Evolutionary conservation across 164 flowering plant species (phyloP).

Genomic region (Magnolia changhungtana): DNA sequence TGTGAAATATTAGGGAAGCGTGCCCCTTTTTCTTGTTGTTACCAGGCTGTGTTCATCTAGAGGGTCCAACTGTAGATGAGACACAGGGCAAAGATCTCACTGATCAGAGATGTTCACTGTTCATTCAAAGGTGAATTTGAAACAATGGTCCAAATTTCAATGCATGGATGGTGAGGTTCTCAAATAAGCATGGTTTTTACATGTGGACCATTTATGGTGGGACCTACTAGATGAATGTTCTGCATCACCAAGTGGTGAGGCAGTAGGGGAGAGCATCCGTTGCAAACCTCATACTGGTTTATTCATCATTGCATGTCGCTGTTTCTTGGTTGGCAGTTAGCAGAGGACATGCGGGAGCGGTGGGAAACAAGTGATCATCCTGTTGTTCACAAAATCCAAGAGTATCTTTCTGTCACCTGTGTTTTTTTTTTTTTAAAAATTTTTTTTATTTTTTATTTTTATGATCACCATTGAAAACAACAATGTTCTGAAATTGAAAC

Average conservation of each 20-base stretch:
- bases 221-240: not conserved
- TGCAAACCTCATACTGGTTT: no score
- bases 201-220: no score
- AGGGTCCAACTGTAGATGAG: not conserved
- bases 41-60: not conserved
- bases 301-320: not conserved
- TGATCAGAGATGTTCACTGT: no score
- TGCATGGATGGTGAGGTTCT: not conserved
- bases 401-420: constrained; percentile 35
- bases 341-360: constrained; percentile 82
- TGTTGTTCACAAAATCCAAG: constrained; percentile 94
- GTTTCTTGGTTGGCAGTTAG: constrained; percentile 50
- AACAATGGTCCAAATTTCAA: no score
- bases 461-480: no score
- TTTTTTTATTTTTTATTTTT: not conserved
- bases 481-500: no score
- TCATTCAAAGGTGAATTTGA: no score
- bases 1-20: not conserved
- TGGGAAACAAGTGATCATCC: constrained; percentile 96
- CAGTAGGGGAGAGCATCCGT: not conserved
- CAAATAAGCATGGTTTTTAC: no score
- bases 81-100: no score
- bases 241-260: not conserved
- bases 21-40: not conserved
- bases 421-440: no score